Conservation (phyloP, 495 filamentous ascomycete species). For the Tetracladium marchalianum region DNA sequence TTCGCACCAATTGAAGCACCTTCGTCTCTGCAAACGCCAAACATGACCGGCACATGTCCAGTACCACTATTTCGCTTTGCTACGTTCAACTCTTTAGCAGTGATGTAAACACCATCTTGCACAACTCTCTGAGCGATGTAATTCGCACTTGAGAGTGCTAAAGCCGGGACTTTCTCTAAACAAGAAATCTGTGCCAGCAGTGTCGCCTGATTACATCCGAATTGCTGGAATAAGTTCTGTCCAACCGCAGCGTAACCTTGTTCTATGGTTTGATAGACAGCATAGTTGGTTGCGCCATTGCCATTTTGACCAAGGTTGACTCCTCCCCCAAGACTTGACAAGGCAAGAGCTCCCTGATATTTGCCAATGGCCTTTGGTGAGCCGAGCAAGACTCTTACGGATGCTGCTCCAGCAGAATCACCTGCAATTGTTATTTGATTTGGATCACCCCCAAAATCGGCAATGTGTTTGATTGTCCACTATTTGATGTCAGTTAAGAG, state of each 20-base stretch:
- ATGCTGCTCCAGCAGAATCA: slow-evolving; percentile 59
- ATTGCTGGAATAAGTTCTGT: slow-evolving; percentile 25
- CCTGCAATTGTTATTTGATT: slow-evolving; percentile 58
- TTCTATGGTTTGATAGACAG: slow-evolving; percentile 33
- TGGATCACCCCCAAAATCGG: slow-evolving; percentile 60
- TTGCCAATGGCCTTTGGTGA: slow-evolving; percentile 26
- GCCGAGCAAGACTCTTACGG: slow-evolving; percentile 26
- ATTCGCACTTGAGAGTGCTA: slow-evolving; percentile 18
- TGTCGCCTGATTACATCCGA: slow-evolving; percentile 25
- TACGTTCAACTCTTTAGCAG: slow-evolving; percentile 28
- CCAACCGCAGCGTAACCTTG: slow-evolving; percentile 27
- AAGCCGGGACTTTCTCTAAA: slow-evolving; percentile 24
- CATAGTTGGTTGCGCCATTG: slow-evolving; percentile 38
- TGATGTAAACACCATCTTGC: slow-evolving; percentile 33
- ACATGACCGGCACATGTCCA: slow-evolving; percentile 30
- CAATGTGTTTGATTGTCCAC: slow-evolving; percentile 63
- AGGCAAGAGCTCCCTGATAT: slow-evolving; percentile 30
- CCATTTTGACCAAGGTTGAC: slow-evolving; percentile 24
- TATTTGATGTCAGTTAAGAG: slow-evolving; percentile 41
- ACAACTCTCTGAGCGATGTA: slow-evolving; percentile 34
- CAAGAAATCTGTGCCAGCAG: slow-evolving; percentile 27
- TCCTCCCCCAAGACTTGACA: slow-evolving; percentile 37
- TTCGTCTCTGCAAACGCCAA: slow-evolving; percentile 30
- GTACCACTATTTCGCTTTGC: slow-evolving; percentile 21
- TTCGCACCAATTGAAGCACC: slow-evolving; percentile 28